Conservation (phyloP, 331 rosid genomes). For the Acacia concinna region DNA sequence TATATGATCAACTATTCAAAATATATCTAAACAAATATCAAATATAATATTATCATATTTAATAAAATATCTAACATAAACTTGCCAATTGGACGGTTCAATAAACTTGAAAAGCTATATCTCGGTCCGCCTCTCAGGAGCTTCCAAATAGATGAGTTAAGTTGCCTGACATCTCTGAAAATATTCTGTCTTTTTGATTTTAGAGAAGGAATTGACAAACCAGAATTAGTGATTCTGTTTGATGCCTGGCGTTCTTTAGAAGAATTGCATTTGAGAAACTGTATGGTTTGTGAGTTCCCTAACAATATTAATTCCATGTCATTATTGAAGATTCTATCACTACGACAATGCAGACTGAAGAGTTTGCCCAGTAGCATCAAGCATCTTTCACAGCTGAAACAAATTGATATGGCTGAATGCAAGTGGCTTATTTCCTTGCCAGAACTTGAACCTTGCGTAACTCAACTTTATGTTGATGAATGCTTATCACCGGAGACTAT, state of each 20-base stretch:
- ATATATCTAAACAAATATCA: too few species aligned
- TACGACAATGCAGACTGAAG: background rate
- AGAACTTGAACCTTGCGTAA: background rate
- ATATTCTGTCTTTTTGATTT: background rate
- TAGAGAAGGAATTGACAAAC: background rate
- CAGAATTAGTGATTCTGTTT: background rate
- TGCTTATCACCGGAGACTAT: background rate
- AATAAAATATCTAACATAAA: too few species aligned
- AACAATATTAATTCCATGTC: background rate
- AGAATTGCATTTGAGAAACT: background rate
- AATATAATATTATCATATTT: too few species aligned
- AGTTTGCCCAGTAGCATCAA: background rate
- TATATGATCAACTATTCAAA: too few species aligned
- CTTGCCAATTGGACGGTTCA: background rate
- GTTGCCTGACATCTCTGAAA: background rate
- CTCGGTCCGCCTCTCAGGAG: background rate
- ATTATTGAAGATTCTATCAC: background rate
- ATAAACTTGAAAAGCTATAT: background rate
- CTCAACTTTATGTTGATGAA: background rate
- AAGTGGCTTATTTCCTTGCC: background rate
- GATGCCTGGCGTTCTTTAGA: background rate
- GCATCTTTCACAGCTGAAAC: background rate
- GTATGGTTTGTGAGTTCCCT: background rate
- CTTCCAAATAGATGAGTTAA: background rate
- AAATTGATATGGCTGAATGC: background rate